Base-by-base conservation (phyloP, 2,329 filamentous ascomycete genomes). In the Leptographium procerum region DNA sequence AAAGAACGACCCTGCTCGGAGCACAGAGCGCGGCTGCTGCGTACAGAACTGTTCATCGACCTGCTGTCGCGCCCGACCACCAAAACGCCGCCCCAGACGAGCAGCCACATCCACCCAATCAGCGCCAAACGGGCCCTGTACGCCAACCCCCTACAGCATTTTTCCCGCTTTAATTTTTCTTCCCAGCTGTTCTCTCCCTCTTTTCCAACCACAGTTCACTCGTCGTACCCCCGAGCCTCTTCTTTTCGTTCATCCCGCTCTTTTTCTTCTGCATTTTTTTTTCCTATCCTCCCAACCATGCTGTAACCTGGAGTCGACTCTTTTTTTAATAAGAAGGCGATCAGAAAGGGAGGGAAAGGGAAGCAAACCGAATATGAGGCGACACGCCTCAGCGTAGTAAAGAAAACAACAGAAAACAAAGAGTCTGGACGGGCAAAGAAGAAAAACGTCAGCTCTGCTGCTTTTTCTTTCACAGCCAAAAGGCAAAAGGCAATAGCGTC, bases 361-460 rank as follows among this genome's bases (percentile, higher is more conserved):
- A 40, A 16, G 19, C 19, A 34, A 22, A 28, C 34, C 40, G 40
- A 43, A 56, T 33, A 56, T 56, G 54, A 56, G 55, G 55, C 55
- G 22, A 51, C 31, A 22, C 31, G 55, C 24, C 45, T 56, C 55
- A 24, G 45, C 55, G 55, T 56, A 56, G 55, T 47, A 50, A 56
- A 56, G n/a, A n/a, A 52, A 28, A 19, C 26, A 45, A 33, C 26
- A 48, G 8, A 22, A 40, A 9, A 14, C 33, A 43, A 33, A 33
- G 10, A 33, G 10, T 6, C 6, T 33, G 40, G 40, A 22, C 31
- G 6, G 33, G 10, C 8, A 31, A 10, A 33, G 47, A 31, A 36
- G 24, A 13, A 31, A 26, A 8, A 22, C 40, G 53, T 33, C 53
- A 31, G 24, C 28, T 47, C 19, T 43, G 40, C 40, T 43, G 40